Conservation (phyloP, 805 yeast genomes). For the Saccharomycopsis guyanensis region DNA sequence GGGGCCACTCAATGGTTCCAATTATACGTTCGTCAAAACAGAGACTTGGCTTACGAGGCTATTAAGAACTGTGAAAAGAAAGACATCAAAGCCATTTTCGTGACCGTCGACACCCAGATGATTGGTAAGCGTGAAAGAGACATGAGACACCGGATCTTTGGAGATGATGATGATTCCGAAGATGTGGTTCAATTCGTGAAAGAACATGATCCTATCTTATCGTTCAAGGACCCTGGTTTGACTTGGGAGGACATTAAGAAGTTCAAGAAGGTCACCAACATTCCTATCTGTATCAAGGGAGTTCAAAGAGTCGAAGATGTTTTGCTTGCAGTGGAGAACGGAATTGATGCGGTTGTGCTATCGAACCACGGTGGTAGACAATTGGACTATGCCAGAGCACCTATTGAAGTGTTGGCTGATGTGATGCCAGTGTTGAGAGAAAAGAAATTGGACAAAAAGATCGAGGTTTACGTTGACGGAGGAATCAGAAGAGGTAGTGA, state of each 20-base stretch:
- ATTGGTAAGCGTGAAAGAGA: constrained; percentile 49
- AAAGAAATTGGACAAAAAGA: constrained; percentile 36
- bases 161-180: constrained; percentile 22
- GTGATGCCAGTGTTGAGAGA: constrained; percentile 38
- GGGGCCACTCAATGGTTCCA: constrained; percentile 37
- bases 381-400: constrained; percentile 53
- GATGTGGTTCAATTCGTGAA: constrained; percentile 20
- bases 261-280: constrained; percentile 28
- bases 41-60: constrained; percentile 26
- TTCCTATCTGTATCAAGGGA: constrained; percentile 54
- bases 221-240: constrained; percentile 23
- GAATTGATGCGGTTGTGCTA: constrained; percentile 55
- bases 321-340: constrained; percentile 46
- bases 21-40: constrained; percentile 37
- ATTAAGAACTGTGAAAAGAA: constrained; percentile 34
- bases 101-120: constrained; percentile 50
- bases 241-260: constrained; percentile 31
- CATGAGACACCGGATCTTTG: constrained; percentile 27
- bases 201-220: constrained; percentile 1
- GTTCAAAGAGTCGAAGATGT: constrained; percentile 63
- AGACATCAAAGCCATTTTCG: constrained; percentile 39
- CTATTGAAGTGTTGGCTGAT: constrained; percentile 55
- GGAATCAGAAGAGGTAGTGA: constrained; percentile 75
- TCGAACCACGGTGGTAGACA: constrained; percentile 77
- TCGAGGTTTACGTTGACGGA: constrained; percentile 68